Conservation (phyloP, 441 rosid species). For the Jatropha multifida region DNA sequence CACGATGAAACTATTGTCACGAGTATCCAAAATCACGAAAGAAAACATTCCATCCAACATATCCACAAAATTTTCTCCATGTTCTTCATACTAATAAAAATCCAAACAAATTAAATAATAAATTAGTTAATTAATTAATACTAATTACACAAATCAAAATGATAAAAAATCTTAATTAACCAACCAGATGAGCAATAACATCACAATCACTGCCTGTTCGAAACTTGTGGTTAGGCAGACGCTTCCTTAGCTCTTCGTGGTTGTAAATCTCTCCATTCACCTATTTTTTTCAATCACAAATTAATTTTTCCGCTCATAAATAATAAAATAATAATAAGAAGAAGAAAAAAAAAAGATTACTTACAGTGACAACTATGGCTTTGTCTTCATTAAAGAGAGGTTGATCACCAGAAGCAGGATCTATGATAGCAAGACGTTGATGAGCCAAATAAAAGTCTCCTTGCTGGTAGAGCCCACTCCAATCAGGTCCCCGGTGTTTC, state of each 20-base stretch:
- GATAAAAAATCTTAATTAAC: not conserved
- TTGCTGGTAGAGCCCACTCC: slow-evolving; percentile 86
- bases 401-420: slow-evolving; percentile 93
- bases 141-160: not conserved
- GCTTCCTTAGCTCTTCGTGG: slow-evolving; percentile 69
- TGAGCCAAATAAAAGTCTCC: slow-evolving; percentile 71
- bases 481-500: slow-evolving; percentile 96
- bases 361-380: slow-evolving; percentile 70
- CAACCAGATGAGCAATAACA: slow-evolving; percentile 83
- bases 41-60: slow-evolving; percentile 95
- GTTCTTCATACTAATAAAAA: slow-evolving; percentile 65
- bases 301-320: not conserved
- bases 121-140: not conserved
- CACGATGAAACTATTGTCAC: slow-evolving; percentile 71
- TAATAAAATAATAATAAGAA: not conserved
- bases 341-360: not conserved
- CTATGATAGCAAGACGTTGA: slow-evolving; percentile 80
- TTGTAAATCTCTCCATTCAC: slow-evolving; percentile 95
- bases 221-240: slow-evolving; percentile 65
- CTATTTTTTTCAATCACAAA: slow-evolving; percentile 27
- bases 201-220: slow-evolving; percentile 86
- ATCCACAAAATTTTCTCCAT: slow-evolving; percentile 76
- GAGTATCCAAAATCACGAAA: slow-evolving; percentile 76
- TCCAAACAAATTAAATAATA: not conserved
- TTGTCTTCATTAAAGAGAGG: slow-evolving; percentile 81